Evolutionary conservation across 768 basidiomycete genomes (phyloP).

Genomic region (Pholiota conissans): DNA sequence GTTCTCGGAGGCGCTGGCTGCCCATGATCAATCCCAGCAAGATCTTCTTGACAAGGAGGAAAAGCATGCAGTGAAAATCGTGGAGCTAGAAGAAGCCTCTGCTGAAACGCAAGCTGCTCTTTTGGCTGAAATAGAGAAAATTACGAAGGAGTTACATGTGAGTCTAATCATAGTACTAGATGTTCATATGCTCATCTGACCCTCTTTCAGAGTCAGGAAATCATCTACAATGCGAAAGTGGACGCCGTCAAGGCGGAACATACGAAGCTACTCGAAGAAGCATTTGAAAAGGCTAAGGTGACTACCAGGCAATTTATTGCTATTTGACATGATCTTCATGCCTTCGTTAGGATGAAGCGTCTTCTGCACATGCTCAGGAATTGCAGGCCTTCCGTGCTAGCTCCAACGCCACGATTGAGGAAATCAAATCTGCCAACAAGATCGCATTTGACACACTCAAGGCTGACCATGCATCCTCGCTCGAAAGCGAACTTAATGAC

Average conservation of each 20-base stretch:
- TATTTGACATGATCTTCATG: not conserved
- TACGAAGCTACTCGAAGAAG: conserved; percentile 57
- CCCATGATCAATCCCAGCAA: conserved; percentile 48
- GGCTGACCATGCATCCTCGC: conserved; percentile 58
- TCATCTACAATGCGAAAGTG: conserved; percentile 65
- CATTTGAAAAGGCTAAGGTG: conserved; percentile 80
- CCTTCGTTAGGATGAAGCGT: conserved; percentile 66
- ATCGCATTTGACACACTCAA: conserved; percentile 60
- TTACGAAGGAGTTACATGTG: conserved; percentile 69
- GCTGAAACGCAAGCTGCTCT: conserved; percentile 51
- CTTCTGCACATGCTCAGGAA: conserved; percentile 64
- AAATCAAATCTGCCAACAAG: conserved; percentile 64
- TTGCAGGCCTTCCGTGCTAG: conserved; percentile 68
- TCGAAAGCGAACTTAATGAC: conserved; percentile 55
- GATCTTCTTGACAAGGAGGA: conserved; percentile 46
- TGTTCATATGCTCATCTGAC: conserved; percentile 6
- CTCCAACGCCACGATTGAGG: conserved; percentile 65
- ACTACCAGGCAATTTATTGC: conserved; percentile 8
- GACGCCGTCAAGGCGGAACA: conserved; percentile 68
- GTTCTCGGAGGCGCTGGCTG: conserved; percentile 41
- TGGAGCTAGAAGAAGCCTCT: conserved; percentile 51
- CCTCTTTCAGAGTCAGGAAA: conserved; percentile 59
- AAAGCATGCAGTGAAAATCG: conserved; percentile 46
- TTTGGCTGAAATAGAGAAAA: conserved; percentile 52
- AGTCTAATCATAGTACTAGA: conserved; percentile 21